Conservation (phyloP, 1,284 basidiomycete species). For the Jaminaea rosea region DNA sequence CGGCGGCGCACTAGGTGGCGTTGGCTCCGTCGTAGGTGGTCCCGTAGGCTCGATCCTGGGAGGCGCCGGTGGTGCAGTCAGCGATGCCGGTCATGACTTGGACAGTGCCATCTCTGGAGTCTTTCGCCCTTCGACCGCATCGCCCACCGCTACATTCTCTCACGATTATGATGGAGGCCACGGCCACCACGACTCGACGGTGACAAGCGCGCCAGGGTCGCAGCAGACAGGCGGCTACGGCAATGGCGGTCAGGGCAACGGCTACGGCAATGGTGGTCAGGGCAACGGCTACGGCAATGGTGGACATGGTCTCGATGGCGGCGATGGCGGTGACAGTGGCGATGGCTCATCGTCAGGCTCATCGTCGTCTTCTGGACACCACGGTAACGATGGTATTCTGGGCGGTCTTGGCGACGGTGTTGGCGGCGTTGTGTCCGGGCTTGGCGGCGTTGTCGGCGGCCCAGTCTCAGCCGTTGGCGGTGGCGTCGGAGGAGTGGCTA, state of each 20-base stretch:
- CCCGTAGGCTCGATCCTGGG: neutral
- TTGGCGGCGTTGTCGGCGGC: neutral
- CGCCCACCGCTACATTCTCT: neutral
- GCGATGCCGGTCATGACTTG: neutral
- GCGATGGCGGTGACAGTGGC: neutral
- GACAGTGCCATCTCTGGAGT: neutral
- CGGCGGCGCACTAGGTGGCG: neutral
- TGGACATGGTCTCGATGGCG: neutral
- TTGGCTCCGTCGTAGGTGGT: neutral
- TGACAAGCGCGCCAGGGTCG: neutral
- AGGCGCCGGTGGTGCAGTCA: too few species aligned
- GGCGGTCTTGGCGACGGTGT: neutral
- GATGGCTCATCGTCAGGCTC: neutral
- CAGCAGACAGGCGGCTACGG: neutral
- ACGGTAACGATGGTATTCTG: neutral
- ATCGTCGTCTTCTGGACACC: neutral
- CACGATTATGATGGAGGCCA: neutral
- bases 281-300: neutral
- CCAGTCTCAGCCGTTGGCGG: neutral
- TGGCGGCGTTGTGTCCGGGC: neutral
- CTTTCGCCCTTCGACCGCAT: too few species aligned
- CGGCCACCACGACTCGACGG: neutral
- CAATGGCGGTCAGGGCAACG: neutral
- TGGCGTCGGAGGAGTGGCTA: neutral
- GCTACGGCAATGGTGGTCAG: neutral